A percentile compares a stretch with the other conserved stretches of the same genome.
Evolutionary conservation across 169 alveolate species (phyloP).

Genomic region (Plasmodium yoelii): DNA sequence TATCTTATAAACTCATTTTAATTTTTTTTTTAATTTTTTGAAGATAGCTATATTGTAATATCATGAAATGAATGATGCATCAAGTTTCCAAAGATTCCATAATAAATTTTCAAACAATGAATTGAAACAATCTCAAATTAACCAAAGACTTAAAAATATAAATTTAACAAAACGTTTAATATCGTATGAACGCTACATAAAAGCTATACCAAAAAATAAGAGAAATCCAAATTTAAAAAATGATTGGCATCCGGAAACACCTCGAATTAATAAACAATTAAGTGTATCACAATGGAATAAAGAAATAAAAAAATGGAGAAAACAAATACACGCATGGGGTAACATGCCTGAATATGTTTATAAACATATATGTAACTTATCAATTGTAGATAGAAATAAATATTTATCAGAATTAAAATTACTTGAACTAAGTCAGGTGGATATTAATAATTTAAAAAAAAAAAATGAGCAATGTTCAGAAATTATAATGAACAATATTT

Average conservation of each 20-base stretch:
- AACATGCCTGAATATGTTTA: conserved; percentile 47
- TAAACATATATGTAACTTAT: conserved; percentile 69
- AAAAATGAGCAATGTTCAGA: conserved; percentile 35
- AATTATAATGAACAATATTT: conserved; percentile 36
- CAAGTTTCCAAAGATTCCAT: conserved; percentile 6
- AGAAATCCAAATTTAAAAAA: conserved; percentile 74
- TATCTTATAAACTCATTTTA: too few species aligned
- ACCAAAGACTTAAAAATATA: conserved; percentile 80
- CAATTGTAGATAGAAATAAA: conserved; percentile 64
- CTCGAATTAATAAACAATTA: conserved; percentile 76
- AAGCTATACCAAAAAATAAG: conserved; percentile 79
- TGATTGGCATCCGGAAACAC: conserved; percentile 85
- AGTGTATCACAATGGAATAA: conserved; percentile 85
- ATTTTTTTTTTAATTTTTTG: too few species aligned
- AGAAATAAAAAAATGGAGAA: conserved; percentile 83
- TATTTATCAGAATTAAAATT: conserved; percentile 76
- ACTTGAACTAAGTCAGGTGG: conserved; percentile 69
- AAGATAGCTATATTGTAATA: too few species aligned
- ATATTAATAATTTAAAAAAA: conserved; percentile 69
- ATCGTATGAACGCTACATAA: conserved; percentile 80
- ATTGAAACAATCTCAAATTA: conserved; percentile 39
- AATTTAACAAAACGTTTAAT: conserved; percentile 81
- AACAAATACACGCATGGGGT: conserved; percentile 82
- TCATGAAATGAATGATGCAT: background rate
- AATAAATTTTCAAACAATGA: conserved; percentile 4